Evolutionary conservation across 768 basidiomycete genomes (phyloP).

Genomic region (Xerocomellus dryophilus): DNA sequence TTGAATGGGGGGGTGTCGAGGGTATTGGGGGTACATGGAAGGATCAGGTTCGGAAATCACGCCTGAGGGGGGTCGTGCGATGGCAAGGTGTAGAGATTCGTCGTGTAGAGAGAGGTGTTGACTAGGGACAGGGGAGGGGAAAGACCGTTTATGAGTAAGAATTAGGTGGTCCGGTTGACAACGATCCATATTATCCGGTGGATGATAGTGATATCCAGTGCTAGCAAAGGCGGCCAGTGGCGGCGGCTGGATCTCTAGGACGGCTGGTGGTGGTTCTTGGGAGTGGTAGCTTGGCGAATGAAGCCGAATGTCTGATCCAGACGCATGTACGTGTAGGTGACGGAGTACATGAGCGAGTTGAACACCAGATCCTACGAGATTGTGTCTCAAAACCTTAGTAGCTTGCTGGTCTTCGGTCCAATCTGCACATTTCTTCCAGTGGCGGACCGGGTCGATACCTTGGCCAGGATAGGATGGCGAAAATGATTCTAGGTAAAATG

Average conservation of each 20-base stretch:
- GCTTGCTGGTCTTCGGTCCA: conserved; percentile 79
- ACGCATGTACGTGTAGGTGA: conserved; percentile 37
- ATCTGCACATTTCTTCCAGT: conserved; percentile 67
- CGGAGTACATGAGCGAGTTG: conserved; percentile 58
- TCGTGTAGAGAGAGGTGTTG: conserved; percentile 13
- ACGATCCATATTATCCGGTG: conserved; percentile 19
- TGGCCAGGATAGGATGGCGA: conserved; percentile 28
- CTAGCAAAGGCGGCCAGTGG: conserved; percentile 33
- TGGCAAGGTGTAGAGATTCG: conserved; percentile 8
- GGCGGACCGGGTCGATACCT: conserved; percentile 32
- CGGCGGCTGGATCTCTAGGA: conserved; percentile 41
- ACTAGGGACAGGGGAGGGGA: conserved; percentile 18
- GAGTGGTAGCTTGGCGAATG: conserved; percentile 37
- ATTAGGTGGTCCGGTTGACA: conserved; percentile 17
- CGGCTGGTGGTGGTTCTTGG: conserved; percentile 28
- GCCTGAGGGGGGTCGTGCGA: conserved; percentile 7
- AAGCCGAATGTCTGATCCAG: conserved; percentile 35
- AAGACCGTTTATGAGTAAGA: conserved; percentile 30
- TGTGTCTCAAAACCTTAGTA: conserved; percentile 58
- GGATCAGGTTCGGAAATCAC: conserved; percentile 10
- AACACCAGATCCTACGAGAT: conserved; percentile 59
- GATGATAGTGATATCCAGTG: conserved; percentile 31
- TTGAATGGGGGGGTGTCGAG: conserved; percentile 4
- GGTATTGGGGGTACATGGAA: conserved; percentile 17
- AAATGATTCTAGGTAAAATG: conserved; percentile 62